Percentiles rank a stretch among this genome's conserved stretches.
Conservation (phyloP, 2,329 filamentous ascomycete species). For the Bisporella sp. region DNA sequence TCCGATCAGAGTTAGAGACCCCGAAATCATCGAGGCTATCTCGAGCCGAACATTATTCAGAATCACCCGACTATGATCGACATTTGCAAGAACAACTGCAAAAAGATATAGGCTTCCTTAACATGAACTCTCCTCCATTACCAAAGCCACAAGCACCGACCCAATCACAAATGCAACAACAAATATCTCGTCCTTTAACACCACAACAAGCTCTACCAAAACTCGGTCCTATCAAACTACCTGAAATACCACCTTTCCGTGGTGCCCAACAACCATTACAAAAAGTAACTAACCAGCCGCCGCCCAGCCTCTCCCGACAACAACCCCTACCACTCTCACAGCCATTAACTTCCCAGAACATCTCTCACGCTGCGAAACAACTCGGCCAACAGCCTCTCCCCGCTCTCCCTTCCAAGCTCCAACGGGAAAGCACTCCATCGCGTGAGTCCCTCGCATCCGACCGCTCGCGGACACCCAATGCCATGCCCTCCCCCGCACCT, state of each 20-base stretch:
- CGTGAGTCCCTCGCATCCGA: constrained; percentile 20
- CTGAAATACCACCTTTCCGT: constrained; percentile 30
- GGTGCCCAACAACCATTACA: constrained; percentile 22
- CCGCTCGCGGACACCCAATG: constrained; percentile 32
- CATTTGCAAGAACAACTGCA: constrained; percentile 57
- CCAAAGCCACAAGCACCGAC: constrained; percentile 10
- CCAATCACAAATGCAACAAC: constrained; percentile 11
- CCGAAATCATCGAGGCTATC: constrained; percentile 38
- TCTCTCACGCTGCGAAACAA: constrained; percentile 17
- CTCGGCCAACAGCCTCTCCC: constrained; percentile 24
- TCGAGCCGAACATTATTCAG: constrained; percentile 35
- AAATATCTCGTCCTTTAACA: constrained; percentile 11
- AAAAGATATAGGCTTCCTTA: constrained; percentile 52
- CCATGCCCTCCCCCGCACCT: constrained; percentile 51
- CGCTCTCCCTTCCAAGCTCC: constrained; percentile 26
- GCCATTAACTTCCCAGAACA: constrained; percentile 18
- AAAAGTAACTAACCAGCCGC: constrained; percentile 24
- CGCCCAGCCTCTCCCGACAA: constrained; percentile 20
- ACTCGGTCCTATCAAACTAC: constrained; percentile 28
- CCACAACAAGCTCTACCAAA: constrained; percentile 29
- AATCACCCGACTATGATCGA: constrained; percentile 54
- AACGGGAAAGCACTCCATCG: constrained; percentile 24
- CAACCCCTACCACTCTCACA: constrained; percentile 15
- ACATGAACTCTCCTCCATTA: constrained; percentile 32
- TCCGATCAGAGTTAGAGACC: constrained; percentile 33